These are phyloP conservation scores for Podospora appendiculata DNA, from an alignment of 495 filamentous ascomycete species.

Conservation along the genomic window DNA sequence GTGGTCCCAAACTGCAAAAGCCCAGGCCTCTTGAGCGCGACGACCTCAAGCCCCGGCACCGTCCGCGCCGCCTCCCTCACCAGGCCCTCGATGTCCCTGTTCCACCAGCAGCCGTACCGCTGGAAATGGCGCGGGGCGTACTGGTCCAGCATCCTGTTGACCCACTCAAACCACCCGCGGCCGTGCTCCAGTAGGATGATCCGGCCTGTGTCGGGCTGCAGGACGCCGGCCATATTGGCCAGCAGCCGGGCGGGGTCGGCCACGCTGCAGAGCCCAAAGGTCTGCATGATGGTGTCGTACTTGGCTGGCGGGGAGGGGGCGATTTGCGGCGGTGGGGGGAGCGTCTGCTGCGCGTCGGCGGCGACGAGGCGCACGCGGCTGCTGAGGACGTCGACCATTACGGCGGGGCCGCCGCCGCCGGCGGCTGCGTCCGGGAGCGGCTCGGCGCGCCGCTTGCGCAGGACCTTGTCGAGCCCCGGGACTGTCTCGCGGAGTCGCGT, in stretches of 20 bases:
- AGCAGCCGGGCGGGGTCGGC: constrained; percentile 63
- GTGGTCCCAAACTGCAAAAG: constrained; percentile 65
- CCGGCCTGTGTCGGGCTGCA: constrained; percentile 52
- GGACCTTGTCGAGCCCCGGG: constrained; percentile 23
- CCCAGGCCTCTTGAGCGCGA: constrained; percentile 54
- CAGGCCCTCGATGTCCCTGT: constrained; percentile 78
- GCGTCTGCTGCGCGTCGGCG: constrained; percentile 26
- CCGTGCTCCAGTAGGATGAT: constrained; percentile 93
- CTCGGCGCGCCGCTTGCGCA: constrained; percentile 14
- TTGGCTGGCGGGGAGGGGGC: constrained; percentile 1
- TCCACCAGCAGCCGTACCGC: constrained; percentile 94
- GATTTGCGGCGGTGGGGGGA: constrained; percentile 17
- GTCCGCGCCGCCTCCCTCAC: constrained; percentile 41
- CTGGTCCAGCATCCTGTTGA: constrained; percentile 74
- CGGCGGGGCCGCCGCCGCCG: constrained; percentile 4
- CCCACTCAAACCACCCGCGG: constrained; percentile 62
- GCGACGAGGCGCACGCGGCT: constrained; percentile 29
- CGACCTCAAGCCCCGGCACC: constrained; percentile 75
- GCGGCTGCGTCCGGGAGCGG: constrained; percentile 3
- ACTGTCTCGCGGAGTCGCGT: constrained; percentile 23
- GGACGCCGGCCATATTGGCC: constrained; percentile 42
- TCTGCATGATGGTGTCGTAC: constrained; percentile 89
- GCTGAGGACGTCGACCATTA: constrained; percentile 25
- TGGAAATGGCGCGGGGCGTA: constrained; percentile 70
- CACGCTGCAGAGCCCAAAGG: constrained; percentile 89